phyloP scores from a whole-genome alignment of 176 grass and related monocot species.

The Phyllostachys edulis region DNA sequence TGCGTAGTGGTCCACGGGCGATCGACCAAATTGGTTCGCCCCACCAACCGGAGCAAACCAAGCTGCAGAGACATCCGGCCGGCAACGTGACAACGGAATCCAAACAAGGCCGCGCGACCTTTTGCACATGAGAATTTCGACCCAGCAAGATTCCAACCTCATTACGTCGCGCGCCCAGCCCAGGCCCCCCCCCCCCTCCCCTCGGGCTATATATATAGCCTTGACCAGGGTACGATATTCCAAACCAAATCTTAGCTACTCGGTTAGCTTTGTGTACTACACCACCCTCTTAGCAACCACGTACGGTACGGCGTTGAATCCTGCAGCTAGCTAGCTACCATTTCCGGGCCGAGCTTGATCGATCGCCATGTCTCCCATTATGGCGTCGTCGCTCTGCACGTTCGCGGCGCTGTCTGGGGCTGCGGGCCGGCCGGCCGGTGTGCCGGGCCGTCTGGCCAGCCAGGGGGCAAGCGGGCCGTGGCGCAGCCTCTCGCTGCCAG shows the following conservation, averaged over 20 bases:
- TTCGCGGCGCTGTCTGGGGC: conserved; percentile 32
- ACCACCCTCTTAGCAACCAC: neutral
- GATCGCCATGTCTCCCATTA: conserved; percentile 25
- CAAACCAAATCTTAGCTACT: conserved; percentile 17
- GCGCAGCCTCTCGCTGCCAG: conserved; percentile 38
- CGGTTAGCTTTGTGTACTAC: neutral
- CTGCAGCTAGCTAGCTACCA: neutral
- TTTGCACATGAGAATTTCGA: neutral
- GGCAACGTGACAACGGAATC: conserved; percentile 28
- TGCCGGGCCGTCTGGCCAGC: conserved; percentile 23
- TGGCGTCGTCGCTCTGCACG: conserved; percentile 23
- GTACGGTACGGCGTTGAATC: neutral
- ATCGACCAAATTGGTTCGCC: neutral
- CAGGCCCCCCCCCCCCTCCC: neutral
- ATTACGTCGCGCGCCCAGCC: neutral
- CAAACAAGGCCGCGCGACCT: conserved; percentile 24
- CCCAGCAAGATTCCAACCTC: conserved; percentile 25
- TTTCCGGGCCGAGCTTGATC: neutral
- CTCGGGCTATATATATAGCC: conserved; percentile 43
- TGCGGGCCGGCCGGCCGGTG: neutral
- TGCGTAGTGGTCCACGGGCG: neutral
- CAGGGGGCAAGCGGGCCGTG: conserved; percentile 33
- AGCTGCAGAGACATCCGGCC: neutral
- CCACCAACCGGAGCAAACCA: neutral
- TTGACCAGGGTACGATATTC: conserved; percentile 11